A percentile compares a stretch with the other conserved stretches of the same genome.
phyloP scores from a whole-genome alignment of 371 early-diverging fungal genomes.

The Mucor circinelloides region DNA sequence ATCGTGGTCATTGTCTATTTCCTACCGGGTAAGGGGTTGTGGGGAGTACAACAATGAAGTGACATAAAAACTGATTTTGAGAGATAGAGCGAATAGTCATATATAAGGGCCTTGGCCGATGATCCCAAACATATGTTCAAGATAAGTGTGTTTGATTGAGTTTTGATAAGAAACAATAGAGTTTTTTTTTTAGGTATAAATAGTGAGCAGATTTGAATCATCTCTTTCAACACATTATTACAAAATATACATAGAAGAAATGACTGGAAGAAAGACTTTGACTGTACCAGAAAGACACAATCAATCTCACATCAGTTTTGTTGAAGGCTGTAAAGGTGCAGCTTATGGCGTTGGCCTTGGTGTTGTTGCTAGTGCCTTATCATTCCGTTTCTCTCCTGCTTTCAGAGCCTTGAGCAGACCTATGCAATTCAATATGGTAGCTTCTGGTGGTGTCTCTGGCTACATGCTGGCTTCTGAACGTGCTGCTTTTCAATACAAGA shows the following conservation, averaged over 20 bases:
- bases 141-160: not conserved
- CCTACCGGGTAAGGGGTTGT: not conserved
- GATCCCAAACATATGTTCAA: not conserved
- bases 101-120: not conserved
- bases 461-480: conserved; percentile 12
- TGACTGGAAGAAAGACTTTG: not conserved
- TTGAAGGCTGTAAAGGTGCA: conserved; percentile 9
- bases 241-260: not conserved
- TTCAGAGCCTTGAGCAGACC: conserved; percentile 6
- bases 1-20: not conserved
- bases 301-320: conserved; percentile 5
- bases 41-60: not conserved
- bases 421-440: conserved; percentile 1
- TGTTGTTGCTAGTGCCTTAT: not conserved
- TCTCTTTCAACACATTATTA: not conserved
- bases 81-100: not conserved
- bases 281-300: conserved; percentile 6
- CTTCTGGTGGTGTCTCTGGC: conserved; percentile 4
- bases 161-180: not conserved
- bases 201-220: not conserved
- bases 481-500: conserved; percentile 1
- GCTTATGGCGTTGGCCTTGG: conserved; percentile 3
- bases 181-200: not conserved
- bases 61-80: not conserved
- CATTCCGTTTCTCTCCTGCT: conserved; percentile 19